Evolutionary conservation across 495 filamentous ascomycete genomes (phyloP), one percentile per base, ranked within the genome.

Genomic region (Neurospora sublineolata): DNA sequence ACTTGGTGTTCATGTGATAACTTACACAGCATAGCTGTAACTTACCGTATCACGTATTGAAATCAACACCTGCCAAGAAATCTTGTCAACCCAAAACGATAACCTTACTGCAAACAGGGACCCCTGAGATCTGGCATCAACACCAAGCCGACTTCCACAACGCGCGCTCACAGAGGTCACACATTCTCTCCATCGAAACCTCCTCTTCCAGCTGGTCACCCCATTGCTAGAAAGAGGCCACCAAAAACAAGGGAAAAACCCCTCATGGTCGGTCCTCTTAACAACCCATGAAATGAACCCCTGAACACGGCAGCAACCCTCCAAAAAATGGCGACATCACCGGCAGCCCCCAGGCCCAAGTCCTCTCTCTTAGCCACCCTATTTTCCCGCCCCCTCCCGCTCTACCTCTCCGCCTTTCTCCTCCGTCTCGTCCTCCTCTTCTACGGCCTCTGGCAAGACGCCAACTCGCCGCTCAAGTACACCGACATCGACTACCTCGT

Each of bases 401-500:
- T 97, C 68, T 93, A 97, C 77, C 71, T 88, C 33, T 82, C 87
- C 18, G 91, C 94, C 3, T 85, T 88, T 37, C 70, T 87, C 27
- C 86, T 98, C 3, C 90, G 95, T 68, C 74, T 86, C 9, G 80
- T 83, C 23, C 86, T 99, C 71, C 86, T 97, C 33, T 73, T 94
- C 72, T 97, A 97, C 80, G 95, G 96, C 42, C 86, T 92, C 71
- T 91, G 90, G 83, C 95, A 99, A 85, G 95, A 99, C 79, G 89
- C 92, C 72, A 85, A 92, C 82, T 95, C 93, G 11, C 86, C 93
- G 3, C 81, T 99, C 75, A 97, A 97, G 81, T 99, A 97, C 85
- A 99, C 96, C 69, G 95, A 99, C 81, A 97, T 99, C 77, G 95
- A 99, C 86, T 99, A 99, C 84, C 89, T 92, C 75, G 95, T 99